Conservation (phyloP, 345 rosid genomes). For the Hibiscus mutabilis region DNA sequence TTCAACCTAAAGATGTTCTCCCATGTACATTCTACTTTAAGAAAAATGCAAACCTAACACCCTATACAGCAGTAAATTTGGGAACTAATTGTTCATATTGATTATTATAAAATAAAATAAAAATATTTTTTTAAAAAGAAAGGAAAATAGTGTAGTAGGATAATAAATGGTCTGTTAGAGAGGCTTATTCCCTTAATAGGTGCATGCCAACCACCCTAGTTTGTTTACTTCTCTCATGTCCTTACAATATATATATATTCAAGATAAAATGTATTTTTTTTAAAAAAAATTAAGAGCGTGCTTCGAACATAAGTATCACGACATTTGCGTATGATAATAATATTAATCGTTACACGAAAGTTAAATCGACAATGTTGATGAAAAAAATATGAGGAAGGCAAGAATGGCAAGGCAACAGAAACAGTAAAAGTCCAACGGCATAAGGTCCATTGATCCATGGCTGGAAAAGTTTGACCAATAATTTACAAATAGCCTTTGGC, state of each 20-base stretch:
- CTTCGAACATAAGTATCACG: too few species aligned
- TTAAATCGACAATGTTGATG: not conserved
- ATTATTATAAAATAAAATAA: not conserved
- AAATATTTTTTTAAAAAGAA: not conserved
- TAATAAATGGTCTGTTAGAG: not conserved
- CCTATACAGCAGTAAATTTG: not conserved
- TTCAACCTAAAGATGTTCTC: not conserved
- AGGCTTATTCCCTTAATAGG: not conserved
- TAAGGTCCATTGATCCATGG: not conserved
- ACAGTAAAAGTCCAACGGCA: not conserved
- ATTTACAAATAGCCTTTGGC: not conserved
- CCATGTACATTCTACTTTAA: not conserved
- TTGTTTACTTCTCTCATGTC: not conserved
- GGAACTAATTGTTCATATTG: not conserved
- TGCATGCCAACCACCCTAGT: constrained; percentile 8
- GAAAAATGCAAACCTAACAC: not conserved
- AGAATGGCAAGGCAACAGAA: too few species aligned
- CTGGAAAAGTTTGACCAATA: constrained; percentile 2
- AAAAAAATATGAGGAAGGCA: too few species aligned
- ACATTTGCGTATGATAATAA: too few species aligned
- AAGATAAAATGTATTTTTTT: too few species aligned
- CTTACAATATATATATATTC: not conserved
- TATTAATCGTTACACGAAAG: too few species aligned
- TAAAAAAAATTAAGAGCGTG: too few species aligned
- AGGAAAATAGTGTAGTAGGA: not conserved